phyloP scores from a whole-genome alignment of 306 rosid species.

The Astragalus membranaceus region DNA sequence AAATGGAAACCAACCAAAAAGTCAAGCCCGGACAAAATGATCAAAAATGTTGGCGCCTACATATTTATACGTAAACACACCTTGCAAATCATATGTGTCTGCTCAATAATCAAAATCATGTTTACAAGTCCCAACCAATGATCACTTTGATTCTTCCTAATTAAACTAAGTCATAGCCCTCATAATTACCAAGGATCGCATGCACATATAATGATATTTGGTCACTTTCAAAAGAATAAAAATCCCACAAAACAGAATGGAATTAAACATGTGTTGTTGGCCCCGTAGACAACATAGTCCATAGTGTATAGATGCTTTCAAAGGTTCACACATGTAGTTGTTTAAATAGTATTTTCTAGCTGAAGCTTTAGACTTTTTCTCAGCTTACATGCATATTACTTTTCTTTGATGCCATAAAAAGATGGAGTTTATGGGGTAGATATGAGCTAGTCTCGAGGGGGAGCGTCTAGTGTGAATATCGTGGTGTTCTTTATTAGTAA shows the following conservation, averaged over 20 bases:
- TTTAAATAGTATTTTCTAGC: background rate
- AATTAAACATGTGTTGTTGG: background rate
- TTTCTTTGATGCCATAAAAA: conserved; percentile 61
- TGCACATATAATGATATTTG: conserved; percentile 17
- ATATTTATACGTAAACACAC: too few relatives aligned
- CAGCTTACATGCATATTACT: conserved; percentile 14
- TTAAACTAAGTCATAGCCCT: conserved; percentile 1
- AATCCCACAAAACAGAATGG: background rate
- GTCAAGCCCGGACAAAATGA: too few relatives aligned
- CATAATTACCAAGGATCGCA: conserved; percentile 19
- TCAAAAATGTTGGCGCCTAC: too few relatives aligned
- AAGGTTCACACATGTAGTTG: background rate
- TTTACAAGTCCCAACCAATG: conserved; percentile 12
- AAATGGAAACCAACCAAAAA: too few relatives aligned
- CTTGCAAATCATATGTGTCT: background rate
- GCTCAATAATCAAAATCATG: conserved; percentile 18
- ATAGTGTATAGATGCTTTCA: background rate
- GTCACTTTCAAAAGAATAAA: background rate
- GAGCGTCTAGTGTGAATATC: conserved; percentile 45
- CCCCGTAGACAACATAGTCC: background rate
- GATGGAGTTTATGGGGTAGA: conserved; percentile 15
- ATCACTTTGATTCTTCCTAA: conserved; percentile 19
- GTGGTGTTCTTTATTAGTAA: conserved; percentile 32
- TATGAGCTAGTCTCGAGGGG: conserved; percentile 50
- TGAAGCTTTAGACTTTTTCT: conserved; percentile 7